Percentiles rank a stretch among this genome's conserved stretches.
These are phyloP conservation scores for Clarireedia paspali DNA, from an alignment of 2,329 filamentous ascomycete genomes.

Conservation along the genomic window DNA sequence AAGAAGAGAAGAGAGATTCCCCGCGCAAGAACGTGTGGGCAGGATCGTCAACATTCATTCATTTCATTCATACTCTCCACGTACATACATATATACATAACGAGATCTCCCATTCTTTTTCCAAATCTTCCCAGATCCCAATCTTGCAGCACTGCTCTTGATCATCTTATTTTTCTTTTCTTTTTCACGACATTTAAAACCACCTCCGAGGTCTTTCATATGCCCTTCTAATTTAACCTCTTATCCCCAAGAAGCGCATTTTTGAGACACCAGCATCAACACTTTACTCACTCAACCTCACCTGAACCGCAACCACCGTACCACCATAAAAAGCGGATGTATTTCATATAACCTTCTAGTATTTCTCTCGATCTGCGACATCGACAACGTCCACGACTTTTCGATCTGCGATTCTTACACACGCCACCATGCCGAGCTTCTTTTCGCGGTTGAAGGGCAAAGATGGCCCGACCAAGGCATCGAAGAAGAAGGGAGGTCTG, in stretches of 20 bases:
- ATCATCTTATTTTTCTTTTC: neutral
- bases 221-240: conserved; percentile 6
- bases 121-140: neutral
- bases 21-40: too few species aligned
- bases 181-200: neutral
- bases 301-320: neutral
- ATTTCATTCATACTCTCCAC: neutral
- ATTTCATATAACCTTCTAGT: neutral
- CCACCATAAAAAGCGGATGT: conserved; percentile 1
- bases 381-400: neutral
- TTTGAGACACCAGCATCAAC: neutral
- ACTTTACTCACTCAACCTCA: neutral
- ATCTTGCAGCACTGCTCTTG: neutral
- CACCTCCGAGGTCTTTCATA: neutral
- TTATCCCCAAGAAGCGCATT: conserved; percentile 3
- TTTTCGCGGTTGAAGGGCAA: conserved; percentile 53
- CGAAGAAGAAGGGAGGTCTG: conserved; percentile 58
- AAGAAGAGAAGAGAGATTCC: too few species aligned
- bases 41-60: neutral
- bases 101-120: neutral
- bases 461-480: conserved; percentile 49
- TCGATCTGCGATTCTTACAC: neutral
- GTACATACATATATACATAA: neutral
- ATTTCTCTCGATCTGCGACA: conserved; percentile 1
- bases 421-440: conserved; percentile 25